Evolutionary conservation across 805 yeast species (phyloP), one percentile per base, ranked within the genome.

Genomic region (Maudiozyma barnettii): DNA sequence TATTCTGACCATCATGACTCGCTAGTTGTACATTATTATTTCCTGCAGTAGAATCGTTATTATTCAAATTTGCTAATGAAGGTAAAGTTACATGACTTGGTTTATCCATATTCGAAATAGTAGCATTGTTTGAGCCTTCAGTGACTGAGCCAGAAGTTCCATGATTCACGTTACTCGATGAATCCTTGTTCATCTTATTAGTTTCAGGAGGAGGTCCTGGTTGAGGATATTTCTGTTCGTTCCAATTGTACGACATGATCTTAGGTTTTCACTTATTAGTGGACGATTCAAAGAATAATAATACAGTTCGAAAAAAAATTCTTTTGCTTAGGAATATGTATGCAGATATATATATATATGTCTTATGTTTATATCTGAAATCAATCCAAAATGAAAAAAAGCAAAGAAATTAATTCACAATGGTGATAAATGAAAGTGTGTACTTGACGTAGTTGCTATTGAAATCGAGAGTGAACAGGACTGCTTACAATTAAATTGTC

Each of bases 61-160:
- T 42, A 30, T 45, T 47, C 19, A 47, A 36, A 26, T 48, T 50
- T 44, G 51, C 47, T 31, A 50, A 39, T 4, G 53, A 47, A 12
- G 53, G 53, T 29, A 50, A 33, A 8, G 44, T 49, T 10, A 50
- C 46, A 31, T 41, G 52, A n/a, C 18, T 33, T 14, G 20, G 33
- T 33, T 37, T 44, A 5, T 41, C 35, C 4, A 38, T 19, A 22
- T 16, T 41, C 5, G 16, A 12, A 23, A 22, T 30, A n/a, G 33
- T 13, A 37, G 23, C 44, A 33, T 33, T 33, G 6, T 16, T 33
- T 33, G 16, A 16, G 3, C 18, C 18, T 33, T 33, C 18, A n/a
- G n/a, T n/a, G n/a, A n/a, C n/a, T n/a, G n/a, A n/a, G n/a, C 18
- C 18, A n/a, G 16, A 7, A 33, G 36, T 33, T 14, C 18, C 18